Evolutionary conservation across 129 eudicot genomes (phyloP).

Genomic region (Lactuca saligna): DNA sequence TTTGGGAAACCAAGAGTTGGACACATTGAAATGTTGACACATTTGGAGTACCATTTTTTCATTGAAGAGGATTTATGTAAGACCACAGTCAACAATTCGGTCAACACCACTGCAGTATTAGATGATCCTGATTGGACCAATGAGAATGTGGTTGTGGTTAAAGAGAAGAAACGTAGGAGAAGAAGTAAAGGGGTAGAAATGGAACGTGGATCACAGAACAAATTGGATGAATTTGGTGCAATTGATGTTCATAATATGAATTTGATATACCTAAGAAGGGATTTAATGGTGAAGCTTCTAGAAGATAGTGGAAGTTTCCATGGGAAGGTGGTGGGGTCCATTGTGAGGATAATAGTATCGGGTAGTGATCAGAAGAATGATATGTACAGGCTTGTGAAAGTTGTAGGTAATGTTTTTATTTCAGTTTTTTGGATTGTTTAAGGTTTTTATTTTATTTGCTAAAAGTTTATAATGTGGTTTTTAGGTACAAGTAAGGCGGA

Average conservation of each 20-base stretch:
- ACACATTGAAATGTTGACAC: constrained; percentile 76
- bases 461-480: constrained; percentile 20
- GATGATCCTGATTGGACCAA: constrained; percentile 42
- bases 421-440: not conserved
- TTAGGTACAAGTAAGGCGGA: constrained; percentile 75
- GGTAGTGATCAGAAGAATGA: constrained; percentile 79
- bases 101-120: constrained; percentile 32
- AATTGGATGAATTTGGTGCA: constrained; percentile 81
- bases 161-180: constrained; percentile 56
- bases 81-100: constrained; percentile 39
- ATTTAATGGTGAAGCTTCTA: constrained; percentile 65
- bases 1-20: constrained; percentile 73
- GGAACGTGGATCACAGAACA: constrained; percentile 36
- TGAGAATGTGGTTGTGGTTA: constrained; percentile 33
- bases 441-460: constrained; percentile 3
- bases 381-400: constrained; percentile 81
- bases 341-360: constrained; percentile 74
- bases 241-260: constrained; percentile 84
- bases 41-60: constrained; percentile 68
- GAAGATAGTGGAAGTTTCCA: constrained; percentile 61
- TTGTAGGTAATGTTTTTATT: constrained; percentile 58
- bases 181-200: constrained; percentile 53
- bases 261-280: constrained; percentile 72
- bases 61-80: constrained; percentile 50
- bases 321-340: constrained; percentile 77